phyloP scores from a whole-genome alignment of 352 stramenopile species.

The Phytophthora macrochlamydospora region DNA sequence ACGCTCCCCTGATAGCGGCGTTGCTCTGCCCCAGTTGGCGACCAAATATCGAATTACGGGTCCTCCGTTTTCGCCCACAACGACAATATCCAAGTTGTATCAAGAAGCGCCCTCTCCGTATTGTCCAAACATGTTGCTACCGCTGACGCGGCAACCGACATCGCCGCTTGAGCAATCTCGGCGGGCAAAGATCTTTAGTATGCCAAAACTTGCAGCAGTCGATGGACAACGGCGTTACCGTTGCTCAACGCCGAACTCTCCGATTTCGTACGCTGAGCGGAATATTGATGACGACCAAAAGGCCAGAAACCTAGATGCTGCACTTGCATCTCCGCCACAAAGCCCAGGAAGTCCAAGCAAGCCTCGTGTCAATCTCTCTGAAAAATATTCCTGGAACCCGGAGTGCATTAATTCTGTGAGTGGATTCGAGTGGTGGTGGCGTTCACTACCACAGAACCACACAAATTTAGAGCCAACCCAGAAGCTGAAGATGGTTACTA shows the following conservation, averaged over 20 bases:
- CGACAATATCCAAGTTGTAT: slow-evolving; percentile 66
- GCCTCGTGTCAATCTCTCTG: slow-evolving; percentile 43
- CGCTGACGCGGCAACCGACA: slow-evolving; percentile 47
- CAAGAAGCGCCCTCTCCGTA: slow-evolving; percentile 59
- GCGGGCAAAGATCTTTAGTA: slow-evolving; percentile 65
- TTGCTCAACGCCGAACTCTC: slow-evolving; percentile 59
- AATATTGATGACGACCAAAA: slow-evolving; percentile 1
- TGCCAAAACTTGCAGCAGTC: slow-evolving; percentile 60
- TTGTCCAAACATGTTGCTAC: slow-evolving; percentile 42
- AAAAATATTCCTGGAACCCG: slow-evolving; percentile 76
- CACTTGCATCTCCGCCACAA: slow-evolving; percentile 38
- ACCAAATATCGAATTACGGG: slow-evolving; percentile 17
- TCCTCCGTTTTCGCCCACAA: slow-evolving; percentile 53
- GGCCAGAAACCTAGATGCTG: slow-evolving; percentile 27
- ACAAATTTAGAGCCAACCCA: slow-evolving; percentile 62
- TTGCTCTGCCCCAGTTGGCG: slow-evolving; percentile 44
- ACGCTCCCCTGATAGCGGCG: slow-evolving; percentile 8
- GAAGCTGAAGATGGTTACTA: slow-evolving; percentile 84
- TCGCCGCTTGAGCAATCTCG: slow-evolving; percentile 50
- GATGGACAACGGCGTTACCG: slow-evolving; percentile 49
- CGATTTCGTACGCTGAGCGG: slow-evolving; percentile 19
- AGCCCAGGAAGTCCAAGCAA: slow-evolving; percentile 38
- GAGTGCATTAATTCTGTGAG: slow-evolving; percentile 80
- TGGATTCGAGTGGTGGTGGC: slow-evolving; percentile 85
- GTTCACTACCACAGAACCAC: slow-evolving; percentile 70